Evolutionary conservation across 345 rosid genomes (phyloP).

Genomic region (Trapa bicornis): DNA sequence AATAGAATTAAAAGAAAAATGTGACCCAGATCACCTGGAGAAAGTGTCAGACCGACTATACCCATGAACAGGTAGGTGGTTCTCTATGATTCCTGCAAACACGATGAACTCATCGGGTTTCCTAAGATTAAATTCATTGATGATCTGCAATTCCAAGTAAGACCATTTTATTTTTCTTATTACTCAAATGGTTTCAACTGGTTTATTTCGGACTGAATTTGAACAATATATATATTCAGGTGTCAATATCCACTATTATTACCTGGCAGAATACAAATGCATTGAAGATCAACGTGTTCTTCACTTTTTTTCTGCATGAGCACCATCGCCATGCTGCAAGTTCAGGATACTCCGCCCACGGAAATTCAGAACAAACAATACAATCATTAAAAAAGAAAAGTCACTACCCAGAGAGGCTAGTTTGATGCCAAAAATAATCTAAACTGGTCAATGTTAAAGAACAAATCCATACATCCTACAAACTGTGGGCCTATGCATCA

Average conservation of each 20-base stretch:
- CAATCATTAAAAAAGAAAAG: conserved; percentile 20
- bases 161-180: too few relatives aligned
- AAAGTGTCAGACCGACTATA: conserved; percentile 58
- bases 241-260: conserved; percentile 10
- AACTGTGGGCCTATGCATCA: conserved; percentile 82
- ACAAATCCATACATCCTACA: conserved; percentile 59
- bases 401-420: background rate
- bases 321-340: conserved; percentile 18
- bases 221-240: too few relatives aligned
- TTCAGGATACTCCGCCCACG: conserved; percentile 45
- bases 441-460: background rate
- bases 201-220: too few relatives aligned
- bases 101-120: conserved; percentile 83
- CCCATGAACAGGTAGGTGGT: conserved; percentile 54
- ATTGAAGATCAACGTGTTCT: conserved; percentile 85
- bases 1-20: background rate
- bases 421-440: background rate
- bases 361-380: conserved; percentile 70
- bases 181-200: too few relatives aligned
- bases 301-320: conserved; percentile 38
- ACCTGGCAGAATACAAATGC: conserved; percentile 93
- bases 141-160: conserved; percentile 35
- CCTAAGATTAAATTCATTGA: conserved; percentile 89
- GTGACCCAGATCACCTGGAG: conserved; percentile 51
- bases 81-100: conserved; percentile 53